These are phyloP conservation scores for Erythrobasidium yunnanense DNA, from an alignment of 768 basidiomycete genomes.

Conservation along the genomic window DNA sequence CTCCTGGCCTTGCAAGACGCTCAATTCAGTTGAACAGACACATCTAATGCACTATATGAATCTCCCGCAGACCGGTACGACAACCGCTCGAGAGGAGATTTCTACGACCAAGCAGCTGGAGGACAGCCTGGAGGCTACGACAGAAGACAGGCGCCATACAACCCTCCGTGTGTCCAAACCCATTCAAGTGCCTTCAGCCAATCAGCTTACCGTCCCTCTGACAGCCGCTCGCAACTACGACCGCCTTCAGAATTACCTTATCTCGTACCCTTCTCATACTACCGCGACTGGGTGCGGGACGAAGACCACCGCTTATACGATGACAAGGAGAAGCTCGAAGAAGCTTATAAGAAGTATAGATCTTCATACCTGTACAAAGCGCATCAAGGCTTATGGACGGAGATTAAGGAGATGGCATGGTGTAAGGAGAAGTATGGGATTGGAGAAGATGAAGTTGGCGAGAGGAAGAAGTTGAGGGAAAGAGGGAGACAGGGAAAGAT, in stretches of 20 bases:
- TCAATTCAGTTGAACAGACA: too few relatives aligned
- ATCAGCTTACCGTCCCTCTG: neutral
- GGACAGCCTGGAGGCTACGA: neutral
- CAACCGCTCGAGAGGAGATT: neutral
- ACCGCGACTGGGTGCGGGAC: conserved; percentile 31
- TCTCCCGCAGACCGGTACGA: conserved; percentile 8
- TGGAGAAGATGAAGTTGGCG: neutral
- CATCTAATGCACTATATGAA: too few relatives aligned
- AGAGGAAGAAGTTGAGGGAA: conserved; percentile 3
- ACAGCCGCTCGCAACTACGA: conserved; percentile 20
- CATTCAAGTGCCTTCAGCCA: too few relatives aligned
- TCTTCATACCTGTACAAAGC: conserved; percentile 4
- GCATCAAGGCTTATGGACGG: conserved; percentile 20
- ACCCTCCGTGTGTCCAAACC: too few relatives aligned
- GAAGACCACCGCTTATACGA: conserved; percentile 7
- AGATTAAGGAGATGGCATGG: conserved; percentile 26
- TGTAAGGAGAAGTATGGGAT: conserved; percentile 35
- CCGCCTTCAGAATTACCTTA: conserved; percentile 30
- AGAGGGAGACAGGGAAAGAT: conserved; percentile 26
- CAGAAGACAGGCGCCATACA: too few relatives aligned
- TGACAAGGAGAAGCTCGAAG: conserved; percentile 25
- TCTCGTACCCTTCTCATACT: conserved; percentile 31
- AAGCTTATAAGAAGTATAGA: conserved; percentile 33
- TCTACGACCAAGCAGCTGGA: neutral
- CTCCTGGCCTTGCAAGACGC: too few relatives aligned